A percentile compares a stretch with the other conserved stretches of the same genome.
Conservation (phyloP, 352 stramenopile species). For the Phytophthora multivora region DNA sequence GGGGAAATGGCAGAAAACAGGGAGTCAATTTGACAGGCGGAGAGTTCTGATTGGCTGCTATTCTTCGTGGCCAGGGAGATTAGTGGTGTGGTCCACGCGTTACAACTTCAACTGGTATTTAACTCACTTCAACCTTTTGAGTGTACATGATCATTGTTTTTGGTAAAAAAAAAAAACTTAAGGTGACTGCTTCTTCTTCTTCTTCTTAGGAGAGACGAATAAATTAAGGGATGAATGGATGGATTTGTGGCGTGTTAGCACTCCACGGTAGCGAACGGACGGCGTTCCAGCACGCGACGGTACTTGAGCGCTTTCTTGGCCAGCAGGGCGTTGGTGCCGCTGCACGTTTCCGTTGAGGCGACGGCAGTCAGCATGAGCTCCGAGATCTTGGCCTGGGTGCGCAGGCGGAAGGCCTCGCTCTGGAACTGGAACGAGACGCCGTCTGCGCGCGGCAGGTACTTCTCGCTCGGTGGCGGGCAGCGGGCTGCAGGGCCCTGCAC, state of each 20-base stretch:
- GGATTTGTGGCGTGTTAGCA: background rate
- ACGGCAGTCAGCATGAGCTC: slow-evolving; percentile 34
- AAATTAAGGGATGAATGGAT: too few relatives aligned
- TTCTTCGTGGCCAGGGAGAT: background rate
- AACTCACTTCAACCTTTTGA: too few relatives aligned
- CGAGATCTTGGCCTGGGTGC: slow-evolving; percentile 33
- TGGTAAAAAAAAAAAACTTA: too few relatives aligned
- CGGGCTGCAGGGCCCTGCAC: background rate
- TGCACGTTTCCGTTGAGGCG: slow-evolving; percentile 13
- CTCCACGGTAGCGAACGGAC: background rate
- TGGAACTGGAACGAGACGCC: slow-evolving; percentile 48
- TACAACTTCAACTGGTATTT: too few relatives aligned
- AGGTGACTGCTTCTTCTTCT: too few relatives aligned
- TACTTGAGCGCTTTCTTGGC: slow-evolving; percentile 59
- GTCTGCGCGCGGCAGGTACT: background rate
- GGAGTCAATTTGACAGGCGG: slow-evolving; percentile 43
- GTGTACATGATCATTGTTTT: too few relatives aligned
- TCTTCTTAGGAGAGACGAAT: too few relatives aligned
- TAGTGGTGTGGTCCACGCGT: too few relatives aligned
- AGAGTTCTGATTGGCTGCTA: background rate
- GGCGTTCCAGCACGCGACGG: slow-evolving; percentile 42
- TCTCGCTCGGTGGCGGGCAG: slow-evolving; percentile 2
- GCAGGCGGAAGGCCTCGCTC: slow-evolving; percentile 40
- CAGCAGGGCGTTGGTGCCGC: slow-evolving; percentile 39
- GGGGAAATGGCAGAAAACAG: slow-evolving; percentile 26